Conservation (phyloP, 1,139 yeast genomes). For the Magnusiomyces suaveolens region DNA sequence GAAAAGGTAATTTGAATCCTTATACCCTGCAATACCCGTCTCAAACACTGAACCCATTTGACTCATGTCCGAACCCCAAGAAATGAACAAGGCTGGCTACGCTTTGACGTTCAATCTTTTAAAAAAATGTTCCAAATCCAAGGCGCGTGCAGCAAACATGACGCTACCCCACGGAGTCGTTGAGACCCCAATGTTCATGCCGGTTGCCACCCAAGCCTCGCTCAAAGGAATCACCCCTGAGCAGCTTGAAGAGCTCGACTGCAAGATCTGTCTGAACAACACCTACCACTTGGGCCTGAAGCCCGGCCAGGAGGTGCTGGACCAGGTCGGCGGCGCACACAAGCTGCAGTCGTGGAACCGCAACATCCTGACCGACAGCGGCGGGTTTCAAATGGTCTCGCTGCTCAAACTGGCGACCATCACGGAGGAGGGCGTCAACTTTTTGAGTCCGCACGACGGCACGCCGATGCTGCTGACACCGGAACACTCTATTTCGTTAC, state of each 20-base stretch:
- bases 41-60: no score
- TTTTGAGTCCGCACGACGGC: conserved; percentile 39
- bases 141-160: conserved; percentile 39
- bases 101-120: conserved; percentile 35
- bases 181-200: conserved; percentile 40
- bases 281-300: conserved; percentile 38
- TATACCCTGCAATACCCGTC: no score
- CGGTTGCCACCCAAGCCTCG: conserved; percentile 41
- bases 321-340: conserved; percentile 38
- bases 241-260: conserved; percentile 34
- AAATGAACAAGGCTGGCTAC: conserved; percentile 17
- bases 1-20: no score
- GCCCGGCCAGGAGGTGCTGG: conserved; percentile 38
- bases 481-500: conserved; percentile 38
- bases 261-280: conserved; percentile 37
- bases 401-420: conserved; percentile 37
- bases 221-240: conserved; percentile 39
- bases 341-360: conserved; percentile 36
- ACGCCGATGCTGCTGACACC: conserved; percentile 40
- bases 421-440: conserved; percentile 39
- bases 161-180: conserved; percentile 38
- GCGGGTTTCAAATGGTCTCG: conserved; percentile 42
- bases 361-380: conserved; percentile 38
- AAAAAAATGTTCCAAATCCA: conserved; percentile 35
- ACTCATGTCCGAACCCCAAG: neutral